Evolutionary conservation across 805 yeast species (phyloP).

Genomic region (Alloascoidea africana): DNA sequence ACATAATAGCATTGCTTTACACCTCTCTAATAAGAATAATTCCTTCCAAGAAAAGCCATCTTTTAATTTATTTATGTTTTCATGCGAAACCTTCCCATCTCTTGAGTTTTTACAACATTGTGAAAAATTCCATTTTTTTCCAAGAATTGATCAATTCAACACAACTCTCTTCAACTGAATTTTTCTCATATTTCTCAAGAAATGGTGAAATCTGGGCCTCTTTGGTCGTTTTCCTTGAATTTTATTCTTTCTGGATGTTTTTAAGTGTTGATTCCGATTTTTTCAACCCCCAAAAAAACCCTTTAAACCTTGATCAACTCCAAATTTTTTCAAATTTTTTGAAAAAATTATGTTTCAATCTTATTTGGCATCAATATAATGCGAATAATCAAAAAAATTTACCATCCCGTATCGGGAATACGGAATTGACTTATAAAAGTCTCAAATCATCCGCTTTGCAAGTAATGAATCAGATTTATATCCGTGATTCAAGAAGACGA

Average conservation of each 20-base stretch:
- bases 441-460: slow-evolving; percentile 26
- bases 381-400: slow-evolving; percentile 3
- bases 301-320: slow-evolving; percentile 25
- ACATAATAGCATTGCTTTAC: slow-evolving; percentile 9
- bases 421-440: slow-evolving; percentile 7
- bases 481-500: slow-evolving; percentile 46
- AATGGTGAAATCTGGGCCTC: slow-evolving; percentile 12
- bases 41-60: slow-evolving; percentile 6
- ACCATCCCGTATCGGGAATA: slow-evolving; percentile 3
- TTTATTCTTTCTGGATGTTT: slow-evolving; percentile 50
- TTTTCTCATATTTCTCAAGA: background rate
- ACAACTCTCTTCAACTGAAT: background rate
- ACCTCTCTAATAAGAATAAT: slow-evolving; percentile 7
- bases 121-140: slow-evolving; percentile 2
- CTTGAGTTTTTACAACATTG: slow-evolving; percentile 1
- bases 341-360: slow-evolving; percentile 31
- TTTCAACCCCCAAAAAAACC: slow-evolving; percentile 23
- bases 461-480: slow-evolving; percentile 47
- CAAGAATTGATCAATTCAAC: background rate
- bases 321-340: slow-evolving; percentile 29
- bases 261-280: slow-evolving; percentile 55
- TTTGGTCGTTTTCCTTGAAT: slow-evolving; percentile 38
- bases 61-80: slow-evolving; percentile 4
- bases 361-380: slow-evolving; percentile 24
- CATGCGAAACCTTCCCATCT: slow-evolving; percentile 3